Evolutionary conservation across 2,329 filamentous ascomycete species (phyloP).

Genomic region (Paraphoma chrysanthemicola): DNA sequence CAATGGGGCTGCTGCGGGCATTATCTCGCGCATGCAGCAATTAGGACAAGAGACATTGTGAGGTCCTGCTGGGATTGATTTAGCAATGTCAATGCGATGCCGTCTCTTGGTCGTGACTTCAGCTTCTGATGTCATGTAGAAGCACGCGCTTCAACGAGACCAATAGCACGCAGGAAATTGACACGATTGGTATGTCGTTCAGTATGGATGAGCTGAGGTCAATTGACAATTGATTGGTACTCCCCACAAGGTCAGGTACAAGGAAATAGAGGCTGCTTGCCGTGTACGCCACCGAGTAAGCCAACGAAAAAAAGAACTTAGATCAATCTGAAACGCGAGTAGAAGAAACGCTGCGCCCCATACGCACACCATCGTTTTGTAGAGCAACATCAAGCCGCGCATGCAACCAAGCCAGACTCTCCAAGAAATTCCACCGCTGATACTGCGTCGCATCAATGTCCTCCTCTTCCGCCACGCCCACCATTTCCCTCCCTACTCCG

Average conservation of each 20-base stretch:
- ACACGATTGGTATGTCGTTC: too few relatives aligned
- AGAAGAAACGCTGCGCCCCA: neutral
- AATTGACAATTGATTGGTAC: too few relatives aligned
- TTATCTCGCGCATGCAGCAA: neutral
- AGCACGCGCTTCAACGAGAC: neutral
- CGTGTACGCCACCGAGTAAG: neutral
- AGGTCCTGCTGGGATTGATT: neutral
- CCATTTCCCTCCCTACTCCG: too few relatives aligned
- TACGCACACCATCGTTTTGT: neutral
- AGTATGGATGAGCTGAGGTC: too few relatives aligned
- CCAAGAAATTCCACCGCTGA: neutral
- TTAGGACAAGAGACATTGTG: neutral
- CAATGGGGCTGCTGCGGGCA: neutral
- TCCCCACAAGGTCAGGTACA: neutral
- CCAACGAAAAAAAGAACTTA: too few relatives aligned
- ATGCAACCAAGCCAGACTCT: neutral
- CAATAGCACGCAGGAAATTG: too few relatives aligned
- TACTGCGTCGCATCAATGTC: neutral
- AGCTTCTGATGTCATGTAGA: neutral
- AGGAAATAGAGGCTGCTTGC: neutral
- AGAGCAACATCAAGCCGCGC: neutral
- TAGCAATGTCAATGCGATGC: too few relatives aligned
- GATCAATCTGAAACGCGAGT: neutral
- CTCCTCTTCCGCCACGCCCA: neutral
- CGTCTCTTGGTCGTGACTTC: too few relatives aligned